Evolutionary conservation across 768 basidiomycete species (phyloP).

Genomic region (Mycena albidolilacea): DNA sequence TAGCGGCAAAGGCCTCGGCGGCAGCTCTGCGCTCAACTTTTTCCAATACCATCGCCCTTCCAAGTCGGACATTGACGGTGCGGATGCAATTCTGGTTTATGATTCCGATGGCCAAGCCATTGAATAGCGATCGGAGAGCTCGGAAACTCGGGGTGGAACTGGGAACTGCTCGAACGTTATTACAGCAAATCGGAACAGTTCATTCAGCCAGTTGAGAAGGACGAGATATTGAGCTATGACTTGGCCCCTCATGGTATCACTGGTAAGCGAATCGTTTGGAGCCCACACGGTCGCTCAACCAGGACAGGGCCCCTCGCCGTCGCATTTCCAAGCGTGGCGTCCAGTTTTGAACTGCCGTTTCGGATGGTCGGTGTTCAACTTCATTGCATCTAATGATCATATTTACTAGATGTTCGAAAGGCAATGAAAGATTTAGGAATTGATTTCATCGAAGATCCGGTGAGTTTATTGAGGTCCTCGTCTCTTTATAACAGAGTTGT

Average conservation of each 20-base stretch:
- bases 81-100: neutral
- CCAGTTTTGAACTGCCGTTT: conserved; percentile 9
- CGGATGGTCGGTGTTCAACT: conserved; percentile 6
- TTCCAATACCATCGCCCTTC: conserved; percentile 38
- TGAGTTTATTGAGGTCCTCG: neutral
- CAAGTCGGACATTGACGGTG: conserved; percentile 41
- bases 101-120: neutral
- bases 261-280: neutral
- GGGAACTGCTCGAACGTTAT: conserved; percentile 25
- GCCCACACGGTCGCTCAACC: neutral
- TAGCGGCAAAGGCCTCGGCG: conserved; percentile 44
- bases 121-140: conserved; percentile 17
- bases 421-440: conserved; percentile 27
- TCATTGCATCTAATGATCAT: neutral
- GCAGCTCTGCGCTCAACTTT: conserved; percentile 41
- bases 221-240: neutral
- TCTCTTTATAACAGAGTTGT: neutral
- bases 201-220: neutral
- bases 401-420: neutral
- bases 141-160: conserved; percentile 30
- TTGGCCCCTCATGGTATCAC: conserved; percentile 3
- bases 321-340: neutral
- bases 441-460: neutral
- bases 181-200: conserved; percentile 24
- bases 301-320: conserved; percentile 10